Evolutionary conservation across 345 rosid genomes (phyloP).

Genomic region (Brassica juncea): DNA sequence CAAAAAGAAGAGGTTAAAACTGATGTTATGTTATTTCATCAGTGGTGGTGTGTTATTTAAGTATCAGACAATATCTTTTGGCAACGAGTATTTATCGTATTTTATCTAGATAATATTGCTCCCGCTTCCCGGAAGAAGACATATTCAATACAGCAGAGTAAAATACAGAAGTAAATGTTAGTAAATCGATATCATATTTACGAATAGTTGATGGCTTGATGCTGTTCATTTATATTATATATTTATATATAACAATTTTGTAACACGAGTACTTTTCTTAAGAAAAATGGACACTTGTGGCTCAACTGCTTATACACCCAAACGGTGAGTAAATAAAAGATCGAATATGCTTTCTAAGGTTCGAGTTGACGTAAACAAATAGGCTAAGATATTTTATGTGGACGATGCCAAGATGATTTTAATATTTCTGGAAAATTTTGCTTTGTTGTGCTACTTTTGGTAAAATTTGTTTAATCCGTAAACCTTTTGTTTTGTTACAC

Average conservation of each 20-base stretch:
- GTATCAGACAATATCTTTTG: too few species aligned
- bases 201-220: not conserved
- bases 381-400: not conserved
- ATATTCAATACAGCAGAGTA: not conserved
- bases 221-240: not conserved
- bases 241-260: not conserved
- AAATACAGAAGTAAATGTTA: not conserved
- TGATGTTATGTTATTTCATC: not conserved
- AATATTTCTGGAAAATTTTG: not conserved
- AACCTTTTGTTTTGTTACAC: constrained; percentile 2
- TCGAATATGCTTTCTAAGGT: constrained; percentile 23
- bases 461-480: not conserved
- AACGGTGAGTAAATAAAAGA: constrained; percentile 3
- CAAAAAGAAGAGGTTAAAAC: not conserved
- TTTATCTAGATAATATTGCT: not conserved
- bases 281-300: constrained; percentile 18
- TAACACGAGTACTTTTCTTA: not conserved
- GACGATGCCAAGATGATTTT: not conserved
- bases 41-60: not conserved
- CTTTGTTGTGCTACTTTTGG: not conserved
- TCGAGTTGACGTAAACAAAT: constrained; percentile 15
- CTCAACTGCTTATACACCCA: constrained; percentile 11
- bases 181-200: not conserved
- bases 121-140: not conserved
- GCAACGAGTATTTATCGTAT: not conserved